Conservation (phyloP, 257 asterid genomes). For the Solanum etuberosum region DNA sequence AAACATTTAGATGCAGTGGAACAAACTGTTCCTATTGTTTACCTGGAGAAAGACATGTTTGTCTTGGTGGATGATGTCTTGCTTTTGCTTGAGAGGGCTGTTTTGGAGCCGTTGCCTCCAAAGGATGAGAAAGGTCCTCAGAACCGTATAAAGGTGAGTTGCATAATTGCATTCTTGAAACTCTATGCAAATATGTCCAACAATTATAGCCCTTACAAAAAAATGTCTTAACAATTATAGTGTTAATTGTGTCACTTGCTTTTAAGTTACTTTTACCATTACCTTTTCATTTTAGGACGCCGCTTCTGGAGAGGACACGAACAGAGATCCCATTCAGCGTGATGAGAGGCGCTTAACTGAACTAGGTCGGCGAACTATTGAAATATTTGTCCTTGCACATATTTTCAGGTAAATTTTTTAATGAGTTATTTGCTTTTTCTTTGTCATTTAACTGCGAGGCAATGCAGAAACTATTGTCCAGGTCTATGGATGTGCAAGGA, state of each 20-base stretch:
- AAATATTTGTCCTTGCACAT: slow-evolving; percentile 76
- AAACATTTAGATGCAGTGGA: slow-evolving; percentile 46
- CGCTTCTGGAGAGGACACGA: slow-evolving; percentile 62
- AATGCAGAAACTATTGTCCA: not conserved
- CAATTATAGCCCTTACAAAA: not conserved
- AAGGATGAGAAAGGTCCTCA: slow-evolving; percentile 96
- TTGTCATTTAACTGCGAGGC: not conserved
- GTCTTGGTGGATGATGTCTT: slow-evolving; percentile 79
- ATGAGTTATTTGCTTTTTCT: not conserved
- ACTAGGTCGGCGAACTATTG: slow-evolving; percentile 92
- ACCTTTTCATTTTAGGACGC: slow-evolving; percentile 45
- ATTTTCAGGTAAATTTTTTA: slow-evolving; percentile 53
- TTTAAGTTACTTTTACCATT: not conserved
- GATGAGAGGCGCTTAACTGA: slow-evolving; percentile 93
- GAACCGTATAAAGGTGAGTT: slow-evolving; percentile 75
- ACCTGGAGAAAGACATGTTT: slow-evolving; percentile 58
- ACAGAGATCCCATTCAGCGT: slow-evolving; percentile 62
- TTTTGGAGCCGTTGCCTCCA: slow-evolving; percentile 83
- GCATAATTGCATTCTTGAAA: not conserved
- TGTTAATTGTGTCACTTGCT: not conserved
- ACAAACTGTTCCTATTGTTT: slow-evolving; percentile 46
- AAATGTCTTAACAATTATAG: not conserved
- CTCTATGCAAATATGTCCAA: not conserved
- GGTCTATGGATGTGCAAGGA: not conserved
- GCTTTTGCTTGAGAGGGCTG: slow-evolving; percentile 78